These are phyloP conservation scores for Besnoitia besnoiti DNA, from an alignment of 169 alveolate genomes.

Conservation along the genomic window DNA sequence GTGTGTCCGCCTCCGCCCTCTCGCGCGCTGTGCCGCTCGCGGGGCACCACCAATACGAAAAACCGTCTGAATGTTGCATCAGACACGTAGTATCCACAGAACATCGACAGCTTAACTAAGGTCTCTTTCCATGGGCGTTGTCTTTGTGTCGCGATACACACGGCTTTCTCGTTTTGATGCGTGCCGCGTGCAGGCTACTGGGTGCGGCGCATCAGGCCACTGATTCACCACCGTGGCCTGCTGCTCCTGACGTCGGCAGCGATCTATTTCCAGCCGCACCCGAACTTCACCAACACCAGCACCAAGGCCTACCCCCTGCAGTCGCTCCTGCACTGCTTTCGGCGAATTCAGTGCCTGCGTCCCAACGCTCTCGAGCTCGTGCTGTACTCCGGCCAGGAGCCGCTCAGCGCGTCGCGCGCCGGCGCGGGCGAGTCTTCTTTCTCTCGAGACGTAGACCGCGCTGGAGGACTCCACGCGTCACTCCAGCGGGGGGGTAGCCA, in stretches of 20 bases:
- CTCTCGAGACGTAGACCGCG: background rate
- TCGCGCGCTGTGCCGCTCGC: no score
- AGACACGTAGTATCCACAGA: no score
- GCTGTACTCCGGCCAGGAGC: slow-evolving; percentile 1
- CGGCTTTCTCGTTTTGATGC: background rate
- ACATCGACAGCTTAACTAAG: no score
- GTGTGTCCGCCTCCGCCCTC: no score
- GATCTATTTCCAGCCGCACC: slow-evolving; percentile 45
- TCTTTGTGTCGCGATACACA: no score
- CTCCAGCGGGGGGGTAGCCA: background rate
- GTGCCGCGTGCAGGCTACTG: slow-evolving; percentile 39
- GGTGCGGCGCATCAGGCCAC: slow-evolving; percentile 50
- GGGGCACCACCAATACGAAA: no score
- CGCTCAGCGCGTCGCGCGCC: slow-evolving; percentile 16
- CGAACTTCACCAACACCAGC: slow-evolving; percentile 53
- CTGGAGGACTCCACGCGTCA: background rate
- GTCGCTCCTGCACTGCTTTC: slow-evolving; percentile 32
- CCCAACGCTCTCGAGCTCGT: slow-evolving; percentile 49
- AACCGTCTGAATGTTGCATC: no score
- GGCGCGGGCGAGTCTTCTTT: background rate
- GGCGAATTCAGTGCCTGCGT: slow-evolving; percentile 55
- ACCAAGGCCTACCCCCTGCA: slow-evolving; percentile 38
- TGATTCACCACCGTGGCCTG: slow-evolving; percentile 37
- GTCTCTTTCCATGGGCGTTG: no score
- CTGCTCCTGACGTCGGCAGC: slow-evolving; percentile 37